Evolutionary conservation across 495 filamentous ascomycete species (phyloP), one percentile per base, ranked within the genome.

Genomic region (Chaetomium tenue): DNA sequence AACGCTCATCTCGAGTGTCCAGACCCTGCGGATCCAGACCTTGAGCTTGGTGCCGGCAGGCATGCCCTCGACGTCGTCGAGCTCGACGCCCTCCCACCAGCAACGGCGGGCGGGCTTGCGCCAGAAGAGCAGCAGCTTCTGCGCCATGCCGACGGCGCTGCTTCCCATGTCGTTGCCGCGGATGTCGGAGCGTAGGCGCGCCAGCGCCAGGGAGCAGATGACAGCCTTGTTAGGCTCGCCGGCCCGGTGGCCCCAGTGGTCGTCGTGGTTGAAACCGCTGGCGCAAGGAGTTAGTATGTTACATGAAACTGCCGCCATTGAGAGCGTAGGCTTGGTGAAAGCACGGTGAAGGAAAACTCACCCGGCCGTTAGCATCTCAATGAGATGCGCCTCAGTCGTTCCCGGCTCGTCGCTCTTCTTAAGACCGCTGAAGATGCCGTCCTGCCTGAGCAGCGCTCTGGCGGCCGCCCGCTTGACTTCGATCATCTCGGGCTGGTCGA

Each of bases 351-450:
- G 6, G 70, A 30, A 46, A 28, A 77, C 86, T 76, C 80, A 98
- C 93, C 93, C 94, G 70, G 94, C 94, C 25, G 94, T 99, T 79
- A 99, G 76, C 94, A 99, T 99, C 80, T 99, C 94, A 72, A 99
- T 98, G 54, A 99, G 79, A 79, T 99, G 94, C 74, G 97, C 95
- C 75, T 99, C 94, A 0, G 94, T 99, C 26, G 94, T 97, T 9
- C 94, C 94, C 18, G 89, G 84, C 77, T 98, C 94, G 66, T 98
- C 94, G 71, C 95, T 97, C 75, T 92, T 91, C 73, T 92, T 88
- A 53, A 99, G 75, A 0, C 94, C 94, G 11, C 91, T 95, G 74
- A 99, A 99, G 67, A 99, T 99, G 11, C 94, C 95, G 69, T 96
- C 88, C 74, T 99, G 94, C 73, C 85, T 86, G 68, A 98, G 81